These are phyloP conservation scores for Hypoxylon perforatum DNA, from an alignment of 495 filamentous ascomycete species.

Conservation along the genomic window DNA sequence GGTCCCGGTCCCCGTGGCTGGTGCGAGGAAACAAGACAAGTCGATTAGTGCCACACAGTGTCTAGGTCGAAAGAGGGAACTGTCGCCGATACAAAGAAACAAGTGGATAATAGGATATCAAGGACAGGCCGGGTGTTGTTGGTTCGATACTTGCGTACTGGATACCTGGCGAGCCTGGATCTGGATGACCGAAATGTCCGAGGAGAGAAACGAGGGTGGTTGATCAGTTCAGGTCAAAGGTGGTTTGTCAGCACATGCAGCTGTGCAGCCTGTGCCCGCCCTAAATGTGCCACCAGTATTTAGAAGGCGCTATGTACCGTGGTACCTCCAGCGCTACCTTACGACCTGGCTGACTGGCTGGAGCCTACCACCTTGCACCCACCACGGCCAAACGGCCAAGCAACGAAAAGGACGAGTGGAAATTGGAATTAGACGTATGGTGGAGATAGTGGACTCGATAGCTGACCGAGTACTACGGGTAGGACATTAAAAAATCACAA, in stretches of 20 bases:
- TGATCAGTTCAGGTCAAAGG: constrained; percentile 22
- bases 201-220: constrained; percentile 18
- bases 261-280: constrained; percentile 13
- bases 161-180: constrained; percentile 1
- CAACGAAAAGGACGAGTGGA: constrained; percentile 33
- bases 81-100: constrained; percentile 27
- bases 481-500: constrained; percentile 13
- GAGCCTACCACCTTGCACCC: neutral
- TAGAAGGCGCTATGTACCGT: constrained; percentile 11
- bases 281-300: constrained; percentile 30
- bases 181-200: constrained; percentile 41
- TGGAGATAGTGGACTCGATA: constrained; percentile 21
- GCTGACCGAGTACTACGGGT: constrained; percentile 20
- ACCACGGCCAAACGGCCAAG: too few relatives aligned
- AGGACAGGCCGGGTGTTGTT: constrained; percentile 16
- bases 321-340: constrained; percentile 1
- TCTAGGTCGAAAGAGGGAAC: constrained; percentile 3
- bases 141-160: constrained; percentile 6
- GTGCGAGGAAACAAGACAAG: constrained; percentile 15
- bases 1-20: constrained; percentile 36
- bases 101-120: constrained; percentile 20
- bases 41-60: constrained; percentile 36
- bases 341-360: neutral
- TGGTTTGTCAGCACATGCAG: constrained; percentile 41
- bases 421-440: constrained; percentile 16